Evolutionary conservation across 2,329 filamentous ascomycete species (phyloP), one percentile per base, ranked within the genome.

Genomic region (Aspergillus tubingensis): DNA sequence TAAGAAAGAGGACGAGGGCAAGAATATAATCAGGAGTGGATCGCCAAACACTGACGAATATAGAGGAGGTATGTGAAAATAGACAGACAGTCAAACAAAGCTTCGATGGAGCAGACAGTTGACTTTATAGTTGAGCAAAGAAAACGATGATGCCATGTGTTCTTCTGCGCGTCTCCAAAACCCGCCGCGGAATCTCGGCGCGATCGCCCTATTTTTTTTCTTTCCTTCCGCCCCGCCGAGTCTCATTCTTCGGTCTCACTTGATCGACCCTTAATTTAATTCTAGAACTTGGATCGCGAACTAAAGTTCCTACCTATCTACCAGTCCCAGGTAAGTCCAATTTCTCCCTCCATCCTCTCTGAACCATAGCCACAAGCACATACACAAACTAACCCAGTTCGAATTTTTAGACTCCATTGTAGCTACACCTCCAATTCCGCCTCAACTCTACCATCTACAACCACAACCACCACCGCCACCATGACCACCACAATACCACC

Each of bases 71-170:
- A 52, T 36, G 5, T 39, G 17, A 44, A 25, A 32, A 25, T 54
- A 25, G 27, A 54, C 17, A 30, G 54, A 49, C 32, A 49, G 36
- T 17, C 50, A 57, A 30, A 17, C 36, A 25, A 58, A 50, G 47
- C 41, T 36, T 36, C 7, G 51, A 55, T 21, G 32, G 23, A 23
- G 36, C 56, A 36, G 32, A 17, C 25, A 36, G 10, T 36, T 13
- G 32, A 30, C 58, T 23, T 54, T 50, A 57, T 36, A 58, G 50
- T 38, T 15, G 36, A 32, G 23, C 32, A 36, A 36, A n/a, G 50
- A 15, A 32, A 48, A 51, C 41, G 48, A 64, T 72, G 70, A 74
- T 72, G 74, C 72, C 72, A 76, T 75, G 70, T 76, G 74, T 76
- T 76, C 72, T 73, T 66, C 54, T 56, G 49, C 17, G 21, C 17